A percentile compares a stretch with the other conserved stretches of the same genome.
phyloP scores from a whole-genome alignment of 2,329 filamentous ascomycete genomes.

The Aspergillus neoniger region DNA sequence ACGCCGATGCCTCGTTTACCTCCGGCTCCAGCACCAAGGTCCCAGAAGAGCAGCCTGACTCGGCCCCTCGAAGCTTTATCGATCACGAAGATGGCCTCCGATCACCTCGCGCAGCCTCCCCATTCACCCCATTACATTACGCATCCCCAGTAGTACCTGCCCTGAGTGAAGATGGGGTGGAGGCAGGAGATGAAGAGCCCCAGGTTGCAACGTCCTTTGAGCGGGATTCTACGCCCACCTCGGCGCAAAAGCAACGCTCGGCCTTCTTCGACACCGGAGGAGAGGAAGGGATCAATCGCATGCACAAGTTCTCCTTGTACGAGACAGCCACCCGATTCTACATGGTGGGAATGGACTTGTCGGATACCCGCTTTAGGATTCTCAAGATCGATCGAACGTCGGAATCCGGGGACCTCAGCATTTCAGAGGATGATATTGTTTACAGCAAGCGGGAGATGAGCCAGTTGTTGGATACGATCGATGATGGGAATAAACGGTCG shows the following conservation, averaged over 20 bases:
- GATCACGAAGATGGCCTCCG: slow-evolving; percentile 22
- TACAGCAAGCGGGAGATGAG: slow-evolving; percentile 93
- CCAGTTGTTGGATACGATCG: slow-evolving; percentile 87
- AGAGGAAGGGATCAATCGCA: slow-evolving; percentile 57
- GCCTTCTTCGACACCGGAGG: slow-evolving; percentile 39
- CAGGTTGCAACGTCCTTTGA: slow-evolving; percentile 48
- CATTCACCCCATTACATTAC: slow-evolving; percentile 32
- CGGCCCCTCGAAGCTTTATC: slow-evolving; percentile 10
- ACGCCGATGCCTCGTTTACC: slow-evolving; percentile 16
- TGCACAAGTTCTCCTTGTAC: slow-evolving; percentile 98
- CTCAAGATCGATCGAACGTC: slow-evolving; percentile 92
- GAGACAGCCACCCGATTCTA: slow-evolving; percentile 94
- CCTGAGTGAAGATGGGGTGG: slow-evolving; percentile 35
- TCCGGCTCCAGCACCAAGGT: slow-evolving; percentile 17
- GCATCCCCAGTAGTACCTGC: slow-evolving; percentile 31
- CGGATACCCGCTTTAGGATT: slow-evolving; percentile 84
- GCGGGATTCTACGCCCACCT: slow-evolving; percentile 42
- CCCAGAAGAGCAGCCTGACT: slow-evolving; percentile 18
- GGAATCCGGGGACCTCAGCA: slow-evolving; percentile 73
- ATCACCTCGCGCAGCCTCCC: slow-evolving; percentile 24
- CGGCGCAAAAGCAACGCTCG: slow-evolving; percentile 41
- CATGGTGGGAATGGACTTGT: slow-evolving; percentile 87
- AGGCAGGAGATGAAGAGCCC: slow-evolving; percentile 49
- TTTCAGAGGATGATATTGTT: slow-evolving; percentile 92
- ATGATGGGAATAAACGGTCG: slow-evolving; percentile 88